Evolutionary conservation across 768 basidiomycete species (phyloP).

Genomic region (Lactarius tabidus): DNA sequence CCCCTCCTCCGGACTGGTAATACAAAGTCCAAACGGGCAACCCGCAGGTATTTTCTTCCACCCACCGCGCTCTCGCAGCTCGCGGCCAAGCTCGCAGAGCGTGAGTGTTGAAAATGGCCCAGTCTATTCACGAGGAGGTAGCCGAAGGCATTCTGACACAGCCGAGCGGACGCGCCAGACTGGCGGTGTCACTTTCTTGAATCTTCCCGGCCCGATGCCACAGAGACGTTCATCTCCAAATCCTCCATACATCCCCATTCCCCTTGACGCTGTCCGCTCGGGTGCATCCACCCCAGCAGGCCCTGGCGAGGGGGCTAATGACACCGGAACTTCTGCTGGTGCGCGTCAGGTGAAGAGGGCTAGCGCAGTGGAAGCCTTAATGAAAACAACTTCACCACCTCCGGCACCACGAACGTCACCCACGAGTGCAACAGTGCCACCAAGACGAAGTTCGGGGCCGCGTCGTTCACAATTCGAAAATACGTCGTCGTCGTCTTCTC

Average conservation of each 20-base stretch:
- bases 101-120: conserved; percentile 10
- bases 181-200: conserved; percentile 17
- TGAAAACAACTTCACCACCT: conserved; percentile 36
- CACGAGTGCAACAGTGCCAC: conserved; percentile 28
- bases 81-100: conserved; percentile 16
- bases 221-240: conserved; percentile 5
- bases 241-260: background rate
- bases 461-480: conserved; percentile 33
- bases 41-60: conserved; percentile 97
- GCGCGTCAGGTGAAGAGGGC: conserved; percentile 29
- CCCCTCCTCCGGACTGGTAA: conserved; percentile 80
- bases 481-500: conserved; percentile 30
- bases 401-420: conserved; percentile 33
- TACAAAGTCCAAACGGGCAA: conserved; percentile 90
- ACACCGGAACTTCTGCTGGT: background rate
- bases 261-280: background rate
- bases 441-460: conserved; percentile 33
- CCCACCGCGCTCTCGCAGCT: conserved; percentile 41
- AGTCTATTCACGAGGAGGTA: conserved; percentile 10
- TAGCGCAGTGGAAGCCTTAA: conserved; percentile 29
- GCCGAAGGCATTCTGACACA: conserved; percentile 18
- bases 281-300: background rate
- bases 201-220: conserved; percentile 3
- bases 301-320: conserved; percentile 5
- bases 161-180: conserved; percentile 12